phyloP scores from a whole-genome alignment of 352 stramenopile genomes.

The Saprolegnia diclina region DNA sequence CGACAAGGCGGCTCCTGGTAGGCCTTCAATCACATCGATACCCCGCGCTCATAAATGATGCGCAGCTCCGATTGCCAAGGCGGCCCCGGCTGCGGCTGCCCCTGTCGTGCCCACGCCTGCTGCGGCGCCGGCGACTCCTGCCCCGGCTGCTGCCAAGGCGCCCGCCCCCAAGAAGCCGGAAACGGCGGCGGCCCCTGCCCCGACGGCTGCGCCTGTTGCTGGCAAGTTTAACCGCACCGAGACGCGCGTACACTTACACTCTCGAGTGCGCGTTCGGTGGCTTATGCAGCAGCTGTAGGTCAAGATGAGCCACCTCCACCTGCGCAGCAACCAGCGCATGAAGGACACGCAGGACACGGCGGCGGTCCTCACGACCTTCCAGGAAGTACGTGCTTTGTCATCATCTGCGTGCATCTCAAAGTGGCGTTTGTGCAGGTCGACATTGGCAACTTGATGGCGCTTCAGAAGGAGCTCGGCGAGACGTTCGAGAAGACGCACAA shows the following conservation, averaged over 20 bases:
- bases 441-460: slow-evolving; percentile 93
- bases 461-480: slow-evolving; percentile 87
- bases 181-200: slow-evolving; percentile 23
- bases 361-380: slow-evolving; percentile 99
- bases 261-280: neutral
- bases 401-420: slow-evolving; percentile 8
- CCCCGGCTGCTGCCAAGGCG: slow-evolving; percentile 30
- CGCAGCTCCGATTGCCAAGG: slow-evolving; percentile 19
- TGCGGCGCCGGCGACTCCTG: slow-evolving; percentile 30
- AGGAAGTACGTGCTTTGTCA: slow-evolving; percentile 67
- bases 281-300: slow-evolving; percentile 31
- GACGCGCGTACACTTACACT: slow-evolving; percentile 43
- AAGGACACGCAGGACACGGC: slow-evolving; percentile 98
- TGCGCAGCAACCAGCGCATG: slow-evolving; percentile 91
- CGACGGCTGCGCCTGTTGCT: slow-evolving; percentile 21
- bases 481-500: slow-evolving; percentile 96
- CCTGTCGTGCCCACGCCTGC: slow-evolving; percentile 28
- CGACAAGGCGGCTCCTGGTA: slow-evolving; percentile 61
- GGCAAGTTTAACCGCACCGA: slow-evolving; percentile 58
- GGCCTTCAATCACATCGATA: slow-evolving; percentile 35
- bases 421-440: slow-evolving; percentile 57
- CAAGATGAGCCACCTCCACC: slow-evolving; percentile 96
- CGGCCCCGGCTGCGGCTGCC: slow-evolving; percentile 26
- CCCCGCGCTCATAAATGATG: slow-evolving; percentile 24
- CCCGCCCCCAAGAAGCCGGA: slow-evolving; percentile 30